Evolutionary conservation across 2,329 filamentous ascomycete species (phyloP).

Genomic region (Neurospora sp.): DNA sequence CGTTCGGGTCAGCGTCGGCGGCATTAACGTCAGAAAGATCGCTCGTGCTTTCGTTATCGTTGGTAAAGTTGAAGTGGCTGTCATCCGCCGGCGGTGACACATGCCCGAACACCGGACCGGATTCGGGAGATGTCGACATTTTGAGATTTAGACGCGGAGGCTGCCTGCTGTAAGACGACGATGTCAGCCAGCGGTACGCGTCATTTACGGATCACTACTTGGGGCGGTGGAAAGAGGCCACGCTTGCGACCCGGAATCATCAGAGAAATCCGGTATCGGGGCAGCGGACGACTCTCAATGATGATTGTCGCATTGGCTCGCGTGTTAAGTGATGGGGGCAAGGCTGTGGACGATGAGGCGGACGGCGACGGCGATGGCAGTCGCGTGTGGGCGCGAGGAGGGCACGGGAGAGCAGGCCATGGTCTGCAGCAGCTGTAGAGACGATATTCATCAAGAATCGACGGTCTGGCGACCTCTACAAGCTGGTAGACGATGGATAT

Average conservation of each 20-base stretch:
- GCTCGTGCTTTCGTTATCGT: conserved; percentile 54
- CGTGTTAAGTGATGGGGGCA: conserved; percentile 34
- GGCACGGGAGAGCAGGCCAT: conserved; percentile 15
- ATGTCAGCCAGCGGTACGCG: conserved; percentile 34
- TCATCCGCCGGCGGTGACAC: conserved; percentile 43
- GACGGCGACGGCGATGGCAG: conserved; percentile 33
- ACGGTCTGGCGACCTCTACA: conserved; percentile 16
- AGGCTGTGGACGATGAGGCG: conserved; percentile 32
- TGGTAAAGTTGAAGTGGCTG: conserved; percentile 28
- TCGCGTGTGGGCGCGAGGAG: conserved; percentile 16
- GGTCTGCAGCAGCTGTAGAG: conserved; percentile 24
- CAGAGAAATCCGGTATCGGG: conserved; percentile 16
- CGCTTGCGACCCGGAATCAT: conserved; percentile 25
- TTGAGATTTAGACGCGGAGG: conserved; percentile 49
- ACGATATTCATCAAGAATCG: conserved; percentile 27
- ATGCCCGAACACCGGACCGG: conserved; percentile 57
- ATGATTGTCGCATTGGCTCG: conserved; percentile 33
- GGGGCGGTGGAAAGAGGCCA: conserved; percentile 19
- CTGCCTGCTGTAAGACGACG: conserved; percentile 46
- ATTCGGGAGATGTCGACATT: conserved; percentile 53
- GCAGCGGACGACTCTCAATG: conserved; percentile 21
- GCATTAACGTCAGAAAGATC: conserved; percentile 63
- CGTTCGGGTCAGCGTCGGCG: conserved; percentile 31
- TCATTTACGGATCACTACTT: conserved; percentile 8
- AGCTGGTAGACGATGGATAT: conserved; percentile 22